Base-by-base conservation (phyloP, 768 basidiomycete genomes). In the Lanmaoa pseudosensibilis region DNA sequence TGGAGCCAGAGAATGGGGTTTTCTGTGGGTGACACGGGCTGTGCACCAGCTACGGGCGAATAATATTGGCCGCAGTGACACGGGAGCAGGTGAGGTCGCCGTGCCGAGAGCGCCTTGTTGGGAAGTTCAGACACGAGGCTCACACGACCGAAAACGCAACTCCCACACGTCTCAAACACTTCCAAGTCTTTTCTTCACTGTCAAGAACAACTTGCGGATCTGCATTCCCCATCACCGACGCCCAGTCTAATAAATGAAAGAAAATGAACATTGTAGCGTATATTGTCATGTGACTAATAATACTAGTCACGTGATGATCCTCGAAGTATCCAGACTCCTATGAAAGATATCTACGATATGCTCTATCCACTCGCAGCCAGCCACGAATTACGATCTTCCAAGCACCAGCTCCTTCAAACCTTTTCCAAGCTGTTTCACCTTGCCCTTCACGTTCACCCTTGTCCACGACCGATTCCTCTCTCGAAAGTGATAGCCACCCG, bases 381-480 rank as follows among this genome's bases (percentile, higher is more conserved):
- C 52, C 38, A 49, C 40, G 18, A 41, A 59, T 56, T 43, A 71
- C 34, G 63, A 56, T 32, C 60, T 65, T 30, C 72, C 63, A 30
- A 73, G 65, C 23, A 72, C 61, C 5, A 72, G 56, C n/a, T 67
- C 65, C 46, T 68, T 73, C 62, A 72, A 45, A 27, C 72, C 70
- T 52, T 50, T 69, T 3, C 72, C 68, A 34, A 72, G 57, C 37
- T 63, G 71, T 53, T 56, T 69, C n/a, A 72, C 66, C 52, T 50
- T 68, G 11, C 57, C 53, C 46, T 69, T 72, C 59, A 71, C 15
- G 1, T 60, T 57, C 48, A 58, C 23, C 50, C 25, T 73, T 10
- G 43, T 54, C 39, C 53, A 53, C 5, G 63, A 67, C n/a, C 55
- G 61, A 36, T 49, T 50, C 54, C 49, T 72, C 56, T 72, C 72